phyloP scores from a whole-genome alignment of 73 alveolate genomes.

The Stentor coeruleus region DNA sequence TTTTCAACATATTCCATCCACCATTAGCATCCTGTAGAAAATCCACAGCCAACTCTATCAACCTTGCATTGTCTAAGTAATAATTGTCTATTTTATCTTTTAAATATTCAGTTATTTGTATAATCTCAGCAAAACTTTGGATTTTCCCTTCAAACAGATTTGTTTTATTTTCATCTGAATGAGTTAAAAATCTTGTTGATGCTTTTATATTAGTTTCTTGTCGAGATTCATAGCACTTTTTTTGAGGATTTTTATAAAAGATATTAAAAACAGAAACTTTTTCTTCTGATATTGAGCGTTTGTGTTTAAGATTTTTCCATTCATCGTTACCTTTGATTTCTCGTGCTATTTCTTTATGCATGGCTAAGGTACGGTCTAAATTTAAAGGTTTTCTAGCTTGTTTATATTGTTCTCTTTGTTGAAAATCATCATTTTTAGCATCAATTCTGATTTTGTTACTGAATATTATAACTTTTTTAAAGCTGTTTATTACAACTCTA shows the following conservation, averaged over 20 bases:
- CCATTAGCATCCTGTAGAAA: constrained; percentile 19
- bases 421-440: not conserved
- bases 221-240: not conserved
- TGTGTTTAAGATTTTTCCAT: not conserved
- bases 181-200: not conserved
- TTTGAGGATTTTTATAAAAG: not conserved
- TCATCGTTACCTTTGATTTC: not conserved
- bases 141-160: constrained; percentile 5
- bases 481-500: not conserved
- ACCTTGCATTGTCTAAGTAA: not conserved
- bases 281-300: not conserved
- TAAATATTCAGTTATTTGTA: not conserved
- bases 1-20: not conserved
- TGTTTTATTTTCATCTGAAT: not conserved
- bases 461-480: not conserved
- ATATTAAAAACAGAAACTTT: not conserved
- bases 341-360: not conserved
- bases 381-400: not conserved
- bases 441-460: not conserved
- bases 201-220: not conserved
- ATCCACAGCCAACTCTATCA: not conserved
- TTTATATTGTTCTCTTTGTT: not conserved
- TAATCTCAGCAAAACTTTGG: not conserved
- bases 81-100: not conserved
- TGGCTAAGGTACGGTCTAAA: not conserved